A percentile compares a stretch with the other conserved stretches of the same genome.
Conservation (phyloP, 1,139 yeast genomes). For the Dujonia santamariae region DNA sequence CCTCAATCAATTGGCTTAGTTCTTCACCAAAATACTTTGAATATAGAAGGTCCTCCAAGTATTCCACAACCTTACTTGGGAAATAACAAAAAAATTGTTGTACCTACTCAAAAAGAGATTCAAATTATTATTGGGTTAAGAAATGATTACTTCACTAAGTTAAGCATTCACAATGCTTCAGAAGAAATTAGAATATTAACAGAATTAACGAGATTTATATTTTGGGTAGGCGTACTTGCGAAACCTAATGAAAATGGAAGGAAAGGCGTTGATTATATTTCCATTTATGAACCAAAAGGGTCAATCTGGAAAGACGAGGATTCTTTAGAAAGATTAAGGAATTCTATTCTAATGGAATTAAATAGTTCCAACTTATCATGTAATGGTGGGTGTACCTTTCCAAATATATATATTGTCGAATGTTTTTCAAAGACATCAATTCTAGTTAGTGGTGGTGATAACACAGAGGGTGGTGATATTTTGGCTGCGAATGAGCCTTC, state of each 20-base stretch:
- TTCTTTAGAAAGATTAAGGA: slow-evolving; percentile 11
- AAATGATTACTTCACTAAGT: slow-evolving; percentile 36
- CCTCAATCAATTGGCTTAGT: slow-evolving; percentile 12
- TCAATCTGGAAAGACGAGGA: slow-evolving; percentile 17
- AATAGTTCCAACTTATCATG: slow-evolving; percentile 21
- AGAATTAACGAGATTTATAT: slow-evolving; percentile 34
- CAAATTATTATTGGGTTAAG: slow-evolving; percentile 24
- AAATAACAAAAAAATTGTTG: slow-evolving; percentile 31
- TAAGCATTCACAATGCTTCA: slow-evolving; percentile 35
- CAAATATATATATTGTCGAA: not conserved
- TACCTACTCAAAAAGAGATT: slow-evolving; percentile 33
- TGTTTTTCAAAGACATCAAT: not conserved
- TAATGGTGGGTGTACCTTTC: not conserved
- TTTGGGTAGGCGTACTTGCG: slow-evolving; percentile 32
- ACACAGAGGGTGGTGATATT: not conserved
- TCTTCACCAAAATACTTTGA: slow-evolving; percentile 13
- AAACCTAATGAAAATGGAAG: slow-evolving; percentile 2
- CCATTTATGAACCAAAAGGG: slow-evolving; percentile 24
- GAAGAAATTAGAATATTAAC: slow-evolving; percentile 37
- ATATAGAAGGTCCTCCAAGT: slow-evolving; percentile 19
- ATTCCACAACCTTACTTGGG: slow-evolving; percentile 43
- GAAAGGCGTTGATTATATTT: slow-evolving; percentile 13
- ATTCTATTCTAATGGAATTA: slow-evolving; percentile 13
- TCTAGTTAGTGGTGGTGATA: not conserved
- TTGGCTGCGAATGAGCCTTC: not conserved